Conservation (phyloP, 306 rosid species). For the Notholithocarpus densiflorus region DNA sequence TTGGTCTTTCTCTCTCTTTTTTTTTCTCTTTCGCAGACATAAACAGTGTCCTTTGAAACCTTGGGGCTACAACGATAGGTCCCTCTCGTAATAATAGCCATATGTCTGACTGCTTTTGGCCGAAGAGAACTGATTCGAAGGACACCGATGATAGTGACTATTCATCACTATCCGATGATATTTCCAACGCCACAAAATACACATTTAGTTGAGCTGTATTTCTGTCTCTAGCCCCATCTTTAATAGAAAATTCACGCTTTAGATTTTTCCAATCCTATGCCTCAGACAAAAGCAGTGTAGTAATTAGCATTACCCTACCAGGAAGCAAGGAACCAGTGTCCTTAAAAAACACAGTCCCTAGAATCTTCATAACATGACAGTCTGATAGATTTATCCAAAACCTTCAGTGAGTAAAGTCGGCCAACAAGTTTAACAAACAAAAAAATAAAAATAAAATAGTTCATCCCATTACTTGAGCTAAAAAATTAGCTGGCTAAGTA, state of each 20-base stretch:
- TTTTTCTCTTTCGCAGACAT: conserved; percentile 11
- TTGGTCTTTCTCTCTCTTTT: conserved; percentile 21
- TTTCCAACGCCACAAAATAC: conserved; percentile 49
- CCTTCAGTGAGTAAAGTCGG: neutral
- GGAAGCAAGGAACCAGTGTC: conserved; percentile 21
- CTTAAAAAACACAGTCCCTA: neutral
- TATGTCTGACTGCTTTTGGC: conserved; percentile 91
- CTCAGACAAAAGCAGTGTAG: no score
- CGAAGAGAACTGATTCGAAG: conserved; percentile 88
- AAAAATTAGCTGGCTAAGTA: neutral
- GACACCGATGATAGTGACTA: conserved; percentile 82
- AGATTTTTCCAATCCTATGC: neutral
- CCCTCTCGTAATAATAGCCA: conserved; percentile 77
- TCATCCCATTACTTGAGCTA: neutral
- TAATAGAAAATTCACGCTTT: neutral
- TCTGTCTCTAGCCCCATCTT: neutral
- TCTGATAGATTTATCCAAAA: neutral
- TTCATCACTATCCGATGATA: conserved; percentile 64
- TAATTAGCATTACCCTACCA: conserved; percentile 16
- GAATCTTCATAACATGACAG: conserved; percentile 25
- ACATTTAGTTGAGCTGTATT: conserved; percentile 19
- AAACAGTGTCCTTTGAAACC: conserved; percentile 38
- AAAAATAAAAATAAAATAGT: neutral
- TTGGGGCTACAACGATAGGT: conserved; percentile 64
- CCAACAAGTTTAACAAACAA: neutral